phyloP scores from a whole-genome alignment of 2,329 filamentous ascomycete species.

The Teratosphaeria destructans region DNA sequence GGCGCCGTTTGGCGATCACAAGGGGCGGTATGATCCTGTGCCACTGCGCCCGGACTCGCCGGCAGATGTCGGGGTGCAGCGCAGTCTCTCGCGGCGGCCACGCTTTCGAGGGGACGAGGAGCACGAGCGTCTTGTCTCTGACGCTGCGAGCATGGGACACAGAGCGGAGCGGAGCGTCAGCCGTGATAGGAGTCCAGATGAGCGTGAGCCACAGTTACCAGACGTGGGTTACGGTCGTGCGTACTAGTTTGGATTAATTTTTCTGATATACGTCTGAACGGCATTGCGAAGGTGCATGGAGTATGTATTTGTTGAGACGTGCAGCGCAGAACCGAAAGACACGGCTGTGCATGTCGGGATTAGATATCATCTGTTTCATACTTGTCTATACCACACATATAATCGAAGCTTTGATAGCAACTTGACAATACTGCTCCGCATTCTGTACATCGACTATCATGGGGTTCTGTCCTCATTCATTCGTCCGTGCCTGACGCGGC shows the following conservation, averaged over 20 bases:
- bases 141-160: conserved; percentile 23
- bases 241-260: neutral
- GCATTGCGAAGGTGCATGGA: neutral
- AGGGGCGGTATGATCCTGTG: conserved; percentile 25
- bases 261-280: neutral
- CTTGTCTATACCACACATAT: neutral
- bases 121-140: conserved; percentile 18
- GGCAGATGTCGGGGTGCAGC: conserved; percentile 1
- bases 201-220: conserved; percentile 20
- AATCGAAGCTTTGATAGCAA: neutral
- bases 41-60: conserved; percentile 10
- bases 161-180: conserved; percentile 14
- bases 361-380: neutral
- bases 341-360: neutral
- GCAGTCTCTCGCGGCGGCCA: conserved; percentile 6
- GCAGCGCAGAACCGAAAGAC: neutral
- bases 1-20: conserved; percentile 19
- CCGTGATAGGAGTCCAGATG: conserved; percentile 7
- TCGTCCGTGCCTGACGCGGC: neutral
- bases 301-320: neutral
- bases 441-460: neutral
- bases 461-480: neutral
- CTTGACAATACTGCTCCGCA: neutral
- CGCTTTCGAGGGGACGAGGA: conserved; percentile 16
- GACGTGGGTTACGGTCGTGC: conserved; percentile 9